Conservation (phyloP, 305 asterid species). For the Stenogyne calaminthoides region DNA sequence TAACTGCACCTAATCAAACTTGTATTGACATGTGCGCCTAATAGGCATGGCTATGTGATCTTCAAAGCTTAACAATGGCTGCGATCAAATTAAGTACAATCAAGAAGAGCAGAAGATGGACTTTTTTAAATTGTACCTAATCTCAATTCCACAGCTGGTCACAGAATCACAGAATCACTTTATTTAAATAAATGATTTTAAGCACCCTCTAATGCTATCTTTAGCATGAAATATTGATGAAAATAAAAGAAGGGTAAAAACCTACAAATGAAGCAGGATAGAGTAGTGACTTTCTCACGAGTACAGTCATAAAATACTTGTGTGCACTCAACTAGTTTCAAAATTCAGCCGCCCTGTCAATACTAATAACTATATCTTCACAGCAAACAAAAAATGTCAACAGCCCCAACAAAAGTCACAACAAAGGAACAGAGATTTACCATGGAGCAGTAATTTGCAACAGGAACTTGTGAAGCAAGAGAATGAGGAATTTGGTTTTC, state of each 20-base stretch:
- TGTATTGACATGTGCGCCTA: background rate
- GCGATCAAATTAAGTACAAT: background rate
- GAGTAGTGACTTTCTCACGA: background rate
- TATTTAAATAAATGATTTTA: no score
- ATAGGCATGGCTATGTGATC: background rate
- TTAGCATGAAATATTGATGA: background rate
- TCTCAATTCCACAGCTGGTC: background rate
- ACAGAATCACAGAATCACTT: no score
- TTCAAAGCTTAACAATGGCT: background rate
- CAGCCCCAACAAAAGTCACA: conserved; percentile 16
- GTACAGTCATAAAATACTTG: background rate
- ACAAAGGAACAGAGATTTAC: conserved; percentile 27
- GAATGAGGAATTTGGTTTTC: background rate
- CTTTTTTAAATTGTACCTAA: background rate
- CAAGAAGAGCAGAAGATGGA: background rate
- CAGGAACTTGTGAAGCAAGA: background rate
- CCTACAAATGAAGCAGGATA: background rate
- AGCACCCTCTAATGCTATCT: background rate
- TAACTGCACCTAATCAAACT: background rate
- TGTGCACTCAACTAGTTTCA: background rate
- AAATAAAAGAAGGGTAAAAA: background rate
- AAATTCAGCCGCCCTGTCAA: background rate
- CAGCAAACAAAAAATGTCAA: background rate
- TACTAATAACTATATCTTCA: background rate
- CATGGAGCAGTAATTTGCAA: conserved; percentile 20